These are phyloP conservation scores for Ottelia alismoides DNA, from an alignment of 106 monocot species.

Conservation along the genomic window DNA sequence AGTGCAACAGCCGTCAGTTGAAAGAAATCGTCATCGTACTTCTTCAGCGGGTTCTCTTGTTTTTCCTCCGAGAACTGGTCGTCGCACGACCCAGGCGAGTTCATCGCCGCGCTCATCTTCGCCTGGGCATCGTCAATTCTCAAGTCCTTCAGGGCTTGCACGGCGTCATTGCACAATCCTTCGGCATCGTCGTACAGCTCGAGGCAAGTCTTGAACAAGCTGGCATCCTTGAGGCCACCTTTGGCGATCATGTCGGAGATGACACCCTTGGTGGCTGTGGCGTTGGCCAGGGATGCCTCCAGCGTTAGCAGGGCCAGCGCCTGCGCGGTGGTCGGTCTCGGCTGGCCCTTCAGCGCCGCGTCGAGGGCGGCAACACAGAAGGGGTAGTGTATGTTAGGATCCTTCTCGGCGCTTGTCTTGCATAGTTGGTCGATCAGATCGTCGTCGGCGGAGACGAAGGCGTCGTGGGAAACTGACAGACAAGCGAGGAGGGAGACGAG, in stretches of 20 bases:
- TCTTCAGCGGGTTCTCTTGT: conserved; percentile 13
- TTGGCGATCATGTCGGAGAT: background rate
- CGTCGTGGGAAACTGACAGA: too few species aligned
- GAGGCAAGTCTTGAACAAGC: conserved; percentile 3
- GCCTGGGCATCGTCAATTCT: conserved; percentile 17
- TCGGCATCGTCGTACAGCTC: conserved; percentile 18
- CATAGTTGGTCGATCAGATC: too few species aligned
- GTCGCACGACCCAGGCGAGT: conserved; percentile 20
- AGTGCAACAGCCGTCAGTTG: conserved; percentile 12
- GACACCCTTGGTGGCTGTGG: conserved; percentile 1
- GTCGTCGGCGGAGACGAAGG: too few species aligned
- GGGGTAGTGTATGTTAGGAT: too few species aligned
- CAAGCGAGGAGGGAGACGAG: too few species aligned
- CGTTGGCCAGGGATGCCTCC: conserved; percentile 3
- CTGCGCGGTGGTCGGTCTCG: background rate
- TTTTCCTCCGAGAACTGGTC: conserved; percentile 14
- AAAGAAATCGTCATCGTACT: conserved; percentile 10
- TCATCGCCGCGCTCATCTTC: conserved; percentile 13
- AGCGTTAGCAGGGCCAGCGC: conserved; percentile 13
- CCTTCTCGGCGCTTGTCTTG: too few species aligned
- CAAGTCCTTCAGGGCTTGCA: conserved; percentile 6
- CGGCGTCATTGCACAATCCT: background rate
- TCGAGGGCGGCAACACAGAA: too few species aligned
- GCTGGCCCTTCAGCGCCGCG: too few species aligned
- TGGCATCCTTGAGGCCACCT: too few species aligned